Percentiles rank a stretch among this genome's conserved stretches.
Evolutionary conservation across 2,329 filamentous ascomycete genomes (phyloP).

Genomic region (Teratosphaeria viscida): DNA sequence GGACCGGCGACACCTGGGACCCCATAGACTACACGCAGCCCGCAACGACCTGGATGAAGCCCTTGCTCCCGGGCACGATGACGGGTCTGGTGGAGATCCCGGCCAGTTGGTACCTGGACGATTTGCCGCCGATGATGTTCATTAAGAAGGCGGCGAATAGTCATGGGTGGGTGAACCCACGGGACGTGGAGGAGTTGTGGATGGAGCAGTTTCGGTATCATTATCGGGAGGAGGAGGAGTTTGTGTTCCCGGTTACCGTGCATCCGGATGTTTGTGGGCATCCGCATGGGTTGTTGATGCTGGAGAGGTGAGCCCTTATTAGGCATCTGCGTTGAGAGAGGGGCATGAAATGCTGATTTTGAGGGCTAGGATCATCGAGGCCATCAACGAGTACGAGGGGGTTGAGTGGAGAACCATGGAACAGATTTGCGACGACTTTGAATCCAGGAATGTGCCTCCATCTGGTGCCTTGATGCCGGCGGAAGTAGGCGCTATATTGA

Average conservation of each 20-base stretch:
- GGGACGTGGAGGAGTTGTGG: constrained; percentile 57
- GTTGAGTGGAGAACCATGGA: constrained; percentile 61
- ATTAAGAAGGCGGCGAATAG: constrained; percentile 55
- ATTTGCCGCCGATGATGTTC: constrained; percentile 61
- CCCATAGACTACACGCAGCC: constrained; percentile 57
- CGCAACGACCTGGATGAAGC: constrained; percentile 54
- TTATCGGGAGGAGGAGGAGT: constrained; percentile 66
- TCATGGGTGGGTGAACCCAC: constrained; percentile 48
- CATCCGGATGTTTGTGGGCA: constrained; percentile 64
- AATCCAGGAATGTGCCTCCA: constrained; percentile 50
- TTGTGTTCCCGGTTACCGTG: constrained; percentile 67
- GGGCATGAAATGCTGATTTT: neutral
- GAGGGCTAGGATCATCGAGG: constrained; percentile 48
- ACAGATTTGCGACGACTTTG: constrained; percentile 64
- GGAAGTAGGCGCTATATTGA: constrained; percentile 42
- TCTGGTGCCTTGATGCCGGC: constrained; percentile 53
- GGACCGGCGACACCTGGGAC: constrained; percentile 55
- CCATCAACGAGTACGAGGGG: constrained; percentile 54
- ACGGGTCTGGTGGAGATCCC: constrained; percentile 60
- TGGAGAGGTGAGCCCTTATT: constrained; percentile 45
- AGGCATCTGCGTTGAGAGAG: neutral
- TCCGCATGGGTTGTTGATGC: constrained; percentile 63
- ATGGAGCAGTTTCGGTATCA: constrained; percentile 62
- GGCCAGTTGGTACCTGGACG: constrained; percentile 48
- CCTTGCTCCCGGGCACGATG: constrained; percentile 46